Conservation (phyloP, 768 basidiomycete species). For the Lactifluus piperatus region DNA sequence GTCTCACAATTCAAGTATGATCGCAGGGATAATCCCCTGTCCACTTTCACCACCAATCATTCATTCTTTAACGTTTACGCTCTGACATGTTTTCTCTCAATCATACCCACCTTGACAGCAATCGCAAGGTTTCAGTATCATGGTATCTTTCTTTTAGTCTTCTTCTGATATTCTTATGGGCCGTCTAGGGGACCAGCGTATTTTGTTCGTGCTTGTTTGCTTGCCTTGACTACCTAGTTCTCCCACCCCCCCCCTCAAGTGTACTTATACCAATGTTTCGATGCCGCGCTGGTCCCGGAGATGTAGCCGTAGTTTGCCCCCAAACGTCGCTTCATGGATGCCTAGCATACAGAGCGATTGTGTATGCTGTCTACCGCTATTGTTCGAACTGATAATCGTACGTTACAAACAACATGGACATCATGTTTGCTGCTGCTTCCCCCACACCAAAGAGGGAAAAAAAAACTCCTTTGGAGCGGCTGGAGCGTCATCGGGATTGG, state of each 20-base stretch:
- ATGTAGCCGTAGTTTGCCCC: constrained; percentile 14
- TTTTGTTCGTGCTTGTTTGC: background rate
- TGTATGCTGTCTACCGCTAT: constrained; percentile 3
- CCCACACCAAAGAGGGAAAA: background rate
- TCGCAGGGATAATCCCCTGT: background rate
- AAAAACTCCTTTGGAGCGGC: too few species aligned
- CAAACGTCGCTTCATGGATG: background rate
- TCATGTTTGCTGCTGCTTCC: background rate
- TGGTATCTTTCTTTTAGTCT: background rate
- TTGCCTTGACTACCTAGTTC: background rate
- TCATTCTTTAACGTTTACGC: background rate
- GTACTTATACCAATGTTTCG: constrained; percentile 1
- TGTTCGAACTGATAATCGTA: constrained; percentile 6
- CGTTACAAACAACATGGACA: constrained; percentile 8
- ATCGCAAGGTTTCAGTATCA: background rate
- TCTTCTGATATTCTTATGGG: constrained; percentile 13
- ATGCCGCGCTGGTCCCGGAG: constrained; percentile 18
- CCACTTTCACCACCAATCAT: background rate
- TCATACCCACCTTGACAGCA: constrained; percentile 1
- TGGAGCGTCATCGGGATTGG: too few species aligned
- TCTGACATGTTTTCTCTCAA: background rate
- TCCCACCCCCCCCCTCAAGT: background rate
- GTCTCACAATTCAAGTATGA: background rate
- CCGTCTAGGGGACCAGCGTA: constrained; percentile 17
- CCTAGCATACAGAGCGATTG: background rate